Conservation (phyloP, 2,329 filamentous ascomycete genomes). For the Lasiodiplodia citricola region DNA sequence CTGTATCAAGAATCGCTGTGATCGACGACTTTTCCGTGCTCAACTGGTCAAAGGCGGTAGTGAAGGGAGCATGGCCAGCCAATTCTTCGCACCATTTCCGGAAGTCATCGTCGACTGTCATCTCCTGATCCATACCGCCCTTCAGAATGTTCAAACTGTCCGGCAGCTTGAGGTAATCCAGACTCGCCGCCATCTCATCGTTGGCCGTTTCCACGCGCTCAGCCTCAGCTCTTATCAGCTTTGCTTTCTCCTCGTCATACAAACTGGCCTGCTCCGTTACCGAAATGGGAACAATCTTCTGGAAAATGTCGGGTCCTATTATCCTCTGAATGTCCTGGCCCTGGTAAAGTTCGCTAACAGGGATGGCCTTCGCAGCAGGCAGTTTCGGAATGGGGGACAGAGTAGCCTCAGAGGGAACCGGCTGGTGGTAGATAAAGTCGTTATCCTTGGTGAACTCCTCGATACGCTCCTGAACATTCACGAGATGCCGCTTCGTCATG, state of each 20-base stretch:
- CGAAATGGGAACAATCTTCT: slow-evolving; percentile 93
- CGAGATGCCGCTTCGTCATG: slow-evolving; percentile 80
- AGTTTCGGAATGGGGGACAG: slow-evolving; percentile 85
- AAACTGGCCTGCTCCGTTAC: slow-evolving; percentile 96
- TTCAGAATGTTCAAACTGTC: slow-evolving; percentile 89
- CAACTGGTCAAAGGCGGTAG: slow-evolving; percentile 77
- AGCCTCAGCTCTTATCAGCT: slow-evolving; percentile 89
- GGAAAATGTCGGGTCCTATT: slow-evolving; percentile 94
- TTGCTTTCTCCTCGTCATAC: slow-evolving; percentile 98
- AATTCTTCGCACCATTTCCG: slow-evolving; percentile 93
- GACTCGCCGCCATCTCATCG: slow-evolving; percentile 90
- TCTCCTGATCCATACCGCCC: slow-evolving; percentile 88
- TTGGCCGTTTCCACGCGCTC: slow-evolving; percentile 93
- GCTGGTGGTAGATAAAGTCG: slow-evolving; percentile 97
- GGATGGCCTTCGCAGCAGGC: slow-evolving; percentile 94
- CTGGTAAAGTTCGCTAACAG: slow-evolving; percentile 94
- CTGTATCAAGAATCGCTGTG: slow-evolving; percentile 73
- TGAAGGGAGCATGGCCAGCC: slow-evolving; percentile 80
- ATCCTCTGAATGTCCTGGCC: slow-evolving; percentile 97
- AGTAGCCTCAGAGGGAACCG: slow-evolving; percentile 82
- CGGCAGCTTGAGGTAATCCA: slow-evolving; percentile 91
- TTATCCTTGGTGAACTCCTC: slow-evolving; percentile 85
- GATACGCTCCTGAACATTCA: slow-evolving; percentile 81
- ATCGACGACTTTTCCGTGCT: slow-evolving; percentile 79
- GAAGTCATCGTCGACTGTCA: slow-evolving; percentile 88